Percentiles rank a stretch among this genome's conserved stretches.
Evolutionary conservation across 2,329 filamentous ascomycete species (phyloP).

Genomic region (Botrytis porri): DNA sequence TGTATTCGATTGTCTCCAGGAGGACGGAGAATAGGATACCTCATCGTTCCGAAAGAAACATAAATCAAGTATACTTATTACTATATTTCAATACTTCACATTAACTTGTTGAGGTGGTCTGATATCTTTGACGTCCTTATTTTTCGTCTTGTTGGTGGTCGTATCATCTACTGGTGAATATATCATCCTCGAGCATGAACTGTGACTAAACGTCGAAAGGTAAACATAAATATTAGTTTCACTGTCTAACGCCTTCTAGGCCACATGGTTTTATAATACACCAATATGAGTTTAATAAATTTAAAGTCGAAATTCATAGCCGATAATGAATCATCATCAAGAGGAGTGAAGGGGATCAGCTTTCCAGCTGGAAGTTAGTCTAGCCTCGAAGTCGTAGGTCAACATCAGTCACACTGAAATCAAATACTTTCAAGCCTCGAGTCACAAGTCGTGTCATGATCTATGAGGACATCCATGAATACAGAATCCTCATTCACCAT

Average conservation of each 20-base stretch:
- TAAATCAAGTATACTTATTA: too few relatives aligned
- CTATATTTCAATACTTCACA: too few relatives aligned
- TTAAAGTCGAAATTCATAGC: not conserved
- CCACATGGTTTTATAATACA: too few relatives aligned
- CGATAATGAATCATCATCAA: not conserved
- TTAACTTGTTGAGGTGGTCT: too few relatives aligned
- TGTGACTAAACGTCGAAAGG: not conserved
- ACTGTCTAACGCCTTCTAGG: too few relatives aligned
- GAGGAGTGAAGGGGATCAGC: not conserved
- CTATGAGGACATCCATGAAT: too few relatives aligned
- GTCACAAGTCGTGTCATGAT: not conserved
- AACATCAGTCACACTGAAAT: not conserved
- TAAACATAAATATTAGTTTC: too few relatives aligned
- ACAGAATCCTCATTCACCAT: too few relatives aligned
- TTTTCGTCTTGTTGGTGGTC: not conserved
- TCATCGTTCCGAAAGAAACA: not conserved
- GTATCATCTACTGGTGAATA: not conserved
- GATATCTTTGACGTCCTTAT: not conserved
- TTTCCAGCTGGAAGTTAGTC: not conserved
- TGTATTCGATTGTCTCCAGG: too few relatives aligned
- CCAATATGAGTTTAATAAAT: too few relatives aligned
- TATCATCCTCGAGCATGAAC: not conserved
- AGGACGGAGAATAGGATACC: not conserved
- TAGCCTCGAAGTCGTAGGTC: not conserved
- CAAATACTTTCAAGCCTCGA: not conserved